A percentile compares a stretch with the other conserved stretches of the same genome.
Conservation (phyloP, 176 grass and related monocot species). For the Juncus effusus region DNA sequence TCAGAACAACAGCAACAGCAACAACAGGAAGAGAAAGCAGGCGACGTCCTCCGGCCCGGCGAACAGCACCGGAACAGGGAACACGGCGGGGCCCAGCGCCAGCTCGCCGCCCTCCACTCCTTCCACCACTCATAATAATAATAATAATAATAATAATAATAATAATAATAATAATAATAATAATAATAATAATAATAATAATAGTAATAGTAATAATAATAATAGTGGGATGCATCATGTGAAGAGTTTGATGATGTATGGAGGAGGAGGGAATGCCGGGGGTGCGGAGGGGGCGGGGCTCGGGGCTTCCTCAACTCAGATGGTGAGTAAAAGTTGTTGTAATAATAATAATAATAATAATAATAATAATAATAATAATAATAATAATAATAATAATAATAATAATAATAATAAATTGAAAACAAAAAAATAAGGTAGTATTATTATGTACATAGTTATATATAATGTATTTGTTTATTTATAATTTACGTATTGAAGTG, state of each 20-base stretch:
- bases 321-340: slow-evolving; percentile 37
- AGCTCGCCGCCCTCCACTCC: slow-evolving; percentile 92
- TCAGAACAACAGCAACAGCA: slow-evolving; percentile 6
- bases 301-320: slow-evolving; percentile 96
- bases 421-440: too few relatives aligned
- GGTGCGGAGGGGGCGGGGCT: slow-evolving; percentile 67
- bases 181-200: slow-evolving; percentile 47
- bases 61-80: slow-evolving; percentile 96
- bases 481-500: too few relatives aligned
- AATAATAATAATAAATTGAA: too few relatives aligned
- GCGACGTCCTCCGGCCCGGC: slow-evolving; percentile 85
- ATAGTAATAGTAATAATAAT: slow-evolving; percentile 38
- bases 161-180: slow-evolving; percentile 47
- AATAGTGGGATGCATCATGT: slow-evolving; percentile 53
- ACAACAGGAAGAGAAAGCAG: slow-evolving; percentile 95
- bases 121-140: slow-evolving; percentile 62
- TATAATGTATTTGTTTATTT: too few relatives aligned
- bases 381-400: too few relatives aligned
- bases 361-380: too few relatives aligned
- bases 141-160: slow-evolving; percentile 33
- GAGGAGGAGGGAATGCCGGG: background rate
- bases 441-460: too few relatives aligned
- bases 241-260: slow-evolving; percentile 88
- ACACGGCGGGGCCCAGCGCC: slow-evolving; percentile 69
- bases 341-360: too few relatives aligned